Conservation (phyloP, 1,139 yeast species). For the Magnusiomyces magnusii region DNA sequence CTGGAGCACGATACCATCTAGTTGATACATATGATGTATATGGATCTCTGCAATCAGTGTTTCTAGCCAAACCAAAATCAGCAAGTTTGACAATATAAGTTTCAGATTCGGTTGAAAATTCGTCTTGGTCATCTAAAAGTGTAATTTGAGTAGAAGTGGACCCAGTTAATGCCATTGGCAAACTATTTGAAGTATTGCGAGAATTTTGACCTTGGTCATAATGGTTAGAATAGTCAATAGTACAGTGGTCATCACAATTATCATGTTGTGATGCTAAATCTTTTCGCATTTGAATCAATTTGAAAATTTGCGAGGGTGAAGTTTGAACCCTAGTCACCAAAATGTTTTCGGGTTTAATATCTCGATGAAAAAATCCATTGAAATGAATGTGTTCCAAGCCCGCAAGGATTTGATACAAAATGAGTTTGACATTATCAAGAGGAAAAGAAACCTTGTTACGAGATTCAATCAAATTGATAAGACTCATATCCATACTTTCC, state of each 20-base stretch:
- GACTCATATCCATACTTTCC: constrained; percentile 81
- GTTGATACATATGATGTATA: constrained; percentile 79
- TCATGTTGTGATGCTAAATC: not conserved
- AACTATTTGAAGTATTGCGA: not conserved
- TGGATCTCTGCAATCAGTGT: constrained; percentile 44
- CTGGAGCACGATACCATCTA: constrained; percentile 96
- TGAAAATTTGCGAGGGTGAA: constrained; percentile 7
- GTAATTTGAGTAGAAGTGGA: not conserved
- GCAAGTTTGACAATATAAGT: constrained; percentile 67
- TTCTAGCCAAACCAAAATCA: constrained; percentile 86
- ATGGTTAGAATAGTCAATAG: not conserved
- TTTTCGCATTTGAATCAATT: not conserved
- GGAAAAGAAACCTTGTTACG: constrained; percentile 49
- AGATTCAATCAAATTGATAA: constrained; percentile 45
- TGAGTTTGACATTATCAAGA: constrained; percentile 51
- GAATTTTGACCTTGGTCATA: not conserved
- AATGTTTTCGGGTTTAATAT: constrained; percentile 88
- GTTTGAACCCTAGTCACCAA: constrained; percentile 41
- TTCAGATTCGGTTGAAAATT: constrained; percentile 35
- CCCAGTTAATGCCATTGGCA: not conserved
- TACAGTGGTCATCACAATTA: not conserved
- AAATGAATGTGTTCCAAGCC: constrained; percentile 81
- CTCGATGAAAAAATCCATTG: constrained; percentile 74
- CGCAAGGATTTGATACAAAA: constrained; percentile 56
- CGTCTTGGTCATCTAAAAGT: not conserved